phyloP scores from a whole-genome alignment of 2,329 filamentous ascomycete genomes.

The Albophoma yamanashiensis region DNA sequence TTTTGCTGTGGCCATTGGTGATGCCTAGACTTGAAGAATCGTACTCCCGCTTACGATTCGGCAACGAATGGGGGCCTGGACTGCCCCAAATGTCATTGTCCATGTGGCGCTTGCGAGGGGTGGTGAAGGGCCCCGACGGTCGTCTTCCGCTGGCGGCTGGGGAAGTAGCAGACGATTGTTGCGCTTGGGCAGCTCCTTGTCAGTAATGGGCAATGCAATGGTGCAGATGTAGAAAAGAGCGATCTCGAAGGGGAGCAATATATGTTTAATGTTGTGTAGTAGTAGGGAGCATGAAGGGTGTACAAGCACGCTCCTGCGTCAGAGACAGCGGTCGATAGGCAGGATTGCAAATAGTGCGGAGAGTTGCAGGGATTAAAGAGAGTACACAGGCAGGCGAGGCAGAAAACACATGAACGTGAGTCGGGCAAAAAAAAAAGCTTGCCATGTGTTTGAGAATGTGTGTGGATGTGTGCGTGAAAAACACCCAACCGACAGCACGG shows the following conservation, averaged over 20 bases:
- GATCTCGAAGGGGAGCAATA: background rate
- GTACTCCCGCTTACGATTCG: slow-evolving; percentile 18
- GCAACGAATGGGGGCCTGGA: slow-evolving; percentile 10
- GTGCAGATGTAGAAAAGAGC: too few relatives aligned
- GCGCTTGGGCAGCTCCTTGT: background rate
- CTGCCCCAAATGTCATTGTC: slow-evolving; percentile 4
- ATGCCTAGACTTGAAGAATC: slow-evolving; percentile 8
- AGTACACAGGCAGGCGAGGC: background rate
- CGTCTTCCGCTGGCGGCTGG: background rate
- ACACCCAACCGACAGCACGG: background rate
- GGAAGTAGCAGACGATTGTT: background rate
- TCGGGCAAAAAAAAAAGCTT: background rate
- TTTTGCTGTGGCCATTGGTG: slow-evolving; percentile 15
- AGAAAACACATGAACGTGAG: background rate
- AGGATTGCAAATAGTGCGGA: background rate
- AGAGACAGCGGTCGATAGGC: background rate
- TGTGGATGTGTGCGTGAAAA: background rate
- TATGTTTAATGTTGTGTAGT: background rate
- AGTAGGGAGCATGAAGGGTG: background rate
- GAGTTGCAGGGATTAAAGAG: background rate
- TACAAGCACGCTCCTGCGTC: background rate
- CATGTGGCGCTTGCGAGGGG: slow-evolving; percentile 4
- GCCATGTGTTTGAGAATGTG: background rate
- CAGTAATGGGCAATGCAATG: background rate
- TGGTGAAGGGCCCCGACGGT: slow-evolving; percentile 10